Conservation (phyloP, 129 eudicot species). For the Daucus carota region DNA sequence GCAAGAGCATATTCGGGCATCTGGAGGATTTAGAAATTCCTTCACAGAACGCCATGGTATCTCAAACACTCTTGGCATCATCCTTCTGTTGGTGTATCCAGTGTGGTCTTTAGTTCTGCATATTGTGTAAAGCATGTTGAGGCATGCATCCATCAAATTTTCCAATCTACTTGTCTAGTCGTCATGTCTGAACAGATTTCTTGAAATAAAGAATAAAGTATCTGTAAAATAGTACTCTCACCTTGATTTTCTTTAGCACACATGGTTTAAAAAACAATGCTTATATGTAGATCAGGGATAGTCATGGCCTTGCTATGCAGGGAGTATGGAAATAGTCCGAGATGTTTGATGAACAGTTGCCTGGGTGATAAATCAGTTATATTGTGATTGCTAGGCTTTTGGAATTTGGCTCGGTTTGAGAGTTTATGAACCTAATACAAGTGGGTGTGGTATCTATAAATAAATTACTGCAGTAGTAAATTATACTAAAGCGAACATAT, state of each 20-base stretch:
- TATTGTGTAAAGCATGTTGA: slow-evolving; percentile 16
- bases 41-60: slow-evolving; percentile 61
- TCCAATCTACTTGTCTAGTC: neutral
- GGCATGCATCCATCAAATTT: neutral
- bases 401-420: neutral
- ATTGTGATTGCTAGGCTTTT: neutral
- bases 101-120: slow-evolving; percentile 47
- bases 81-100: slow-evolving; percentile 64
- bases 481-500: too few species aligned
- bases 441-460: too few species aligned
- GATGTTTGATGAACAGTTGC: neutral
- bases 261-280: neutral
- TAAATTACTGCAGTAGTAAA: too few species aligned
- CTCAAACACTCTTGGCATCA: slow-evolving; percentile 82
- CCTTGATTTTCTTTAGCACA: neutral
- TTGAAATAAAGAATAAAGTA: neutral
- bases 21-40: slow-evolving; percentile 71
- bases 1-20: slow-evolving; percentile 86
- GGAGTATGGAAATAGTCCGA: neutral
- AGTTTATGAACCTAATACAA: neutral
- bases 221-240: neutral
- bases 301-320: too few species aligned
- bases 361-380: neutral
- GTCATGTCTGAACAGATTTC: neutral
- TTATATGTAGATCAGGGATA: neutral